Conservation (phyloP, 2,329 filamentous ascomycete genomes). For the Pseudopyricularia javanii region DNA sequence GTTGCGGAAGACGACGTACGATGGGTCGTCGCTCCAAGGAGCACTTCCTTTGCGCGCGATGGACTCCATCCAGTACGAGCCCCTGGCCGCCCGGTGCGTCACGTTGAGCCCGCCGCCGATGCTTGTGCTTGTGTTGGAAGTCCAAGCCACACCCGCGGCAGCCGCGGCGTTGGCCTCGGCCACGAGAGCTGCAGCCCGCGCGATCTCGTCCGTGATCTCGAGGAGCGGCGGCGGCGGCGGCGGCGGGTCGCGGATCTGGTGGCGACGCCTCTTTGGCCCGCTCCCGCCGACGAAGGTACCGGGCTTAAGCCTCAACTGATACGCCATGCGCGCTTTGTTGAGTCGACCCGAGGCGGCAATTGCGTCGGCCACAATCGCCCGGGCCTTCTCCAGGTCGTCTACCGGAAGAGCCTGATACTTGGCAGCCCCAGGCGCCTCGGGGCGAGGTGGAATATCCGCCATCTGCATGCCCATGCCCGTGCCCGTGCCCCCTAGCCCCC, state of each 20-base stretch:
- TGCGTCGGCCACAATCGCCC: background rate
- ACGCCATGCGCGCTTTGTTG: constrained; percentile 9
- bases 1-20: background rate
- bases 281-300: background rate
- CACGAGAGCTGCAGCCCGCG: constrained; percentile 11
- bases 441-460: too few relatives aligned
- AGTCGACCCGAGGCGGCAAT: background rate
- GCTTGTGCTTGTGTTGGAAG: background rate
- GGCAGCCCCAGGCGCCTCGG: too few relatives aligned
- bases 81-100: background rate
- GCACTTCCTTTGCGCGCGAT: constrained; percentile 9
- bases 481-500: too few relatives aligned
- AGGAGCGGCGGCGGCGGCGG: constrained; percentile 5
- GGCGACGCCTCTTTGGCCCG: too few relatives aligned
- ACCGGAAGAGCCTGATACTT: too few relatives aligned
- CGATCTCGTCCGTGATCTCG: constrained; percentile 12
- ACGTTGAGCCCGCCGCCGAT: background rate
- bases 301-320: constrained; percentile 7
- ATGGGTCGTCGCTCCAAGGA: constrained; percentile 11
- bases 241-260: background rate
- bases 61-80: constrained; percentile 12
- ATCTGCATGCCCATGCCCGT: too few relatives aligned
- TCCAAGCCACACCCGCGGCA: too few relatives aligned
- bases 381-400: background rate
- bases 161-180: constrained; percentile 12